phyloP scores from a whole-genome alignment of 371 early-diverging fungal genomes.

The Syncephalastrum sp. region DNA sequence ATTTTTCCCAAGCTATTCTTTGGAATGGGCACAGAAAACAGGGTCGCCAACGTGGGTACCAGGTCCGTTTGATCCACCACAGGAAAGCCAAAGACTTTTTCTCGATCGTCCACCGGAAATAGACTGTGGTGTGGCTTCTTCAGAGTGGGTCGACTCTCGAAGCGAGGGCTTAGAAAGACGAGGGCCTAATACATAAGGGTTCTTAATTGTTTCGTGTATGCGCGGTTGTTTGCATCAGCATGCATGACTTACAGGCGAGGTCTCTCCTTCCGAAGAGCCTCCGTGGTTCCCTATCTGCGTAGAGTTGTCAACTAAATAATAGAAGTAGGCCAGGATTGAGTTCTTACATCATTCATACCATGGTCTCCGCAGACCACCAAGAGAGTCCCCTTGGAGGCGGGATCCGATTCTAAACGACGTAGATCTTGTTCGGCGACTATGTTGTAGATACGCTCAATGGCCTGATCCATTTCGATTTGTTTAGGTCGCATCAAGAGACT shows the following conservation, averaged over 20 bases:
- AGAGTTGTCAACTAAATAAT: background rate
- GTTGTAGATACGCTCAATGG: constrained; percentile 56
- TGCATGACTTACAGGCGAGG: constrained; percentile 48
- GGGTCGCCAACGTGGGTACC: constrained; percentile 82
- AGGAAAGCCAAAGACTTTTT: constrained; percentile 22
- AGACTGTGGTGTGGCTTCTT: constrained; percentile 4
- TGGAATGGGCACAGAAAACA: constrained; percentile 89
- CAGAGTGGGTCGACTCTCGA: constrained; percentile 30
- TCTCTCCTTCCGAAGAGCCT: constrained; percentile 64
- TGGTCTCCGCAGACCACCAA: constrained; percentile 98
- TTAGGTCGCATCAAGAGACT: constrained; percentile 76
- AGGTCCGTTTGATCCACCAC: constrained; percentile 83
- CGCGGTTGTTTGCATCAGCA: no score
- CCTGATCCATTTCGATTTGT: constrained; percentile 78
- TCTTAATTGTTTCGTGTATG: no score
- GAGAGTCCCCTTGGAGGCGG: constrained; percentile 67
- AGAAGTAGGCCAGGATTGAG: constrained; percentile 23
- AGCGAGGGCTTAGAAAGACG: constrained; percentile 49
- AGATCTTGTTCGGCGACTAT: constrained; percentile 47
- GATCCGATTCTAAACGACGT: constrained; percentile 27
- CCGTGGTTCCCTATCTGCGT: constrained; percentile 64
- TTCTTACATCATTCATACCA: constrained; percentile 92
- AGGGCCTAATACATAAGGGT: constrained; percentile 29
- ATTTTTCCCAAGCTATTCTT: constrained; percentile 86
- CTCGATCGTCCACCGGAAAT: background rate